Base-by-base conservation (phyloP, 257 asterid species). In the Striga asiatica region DNA sequence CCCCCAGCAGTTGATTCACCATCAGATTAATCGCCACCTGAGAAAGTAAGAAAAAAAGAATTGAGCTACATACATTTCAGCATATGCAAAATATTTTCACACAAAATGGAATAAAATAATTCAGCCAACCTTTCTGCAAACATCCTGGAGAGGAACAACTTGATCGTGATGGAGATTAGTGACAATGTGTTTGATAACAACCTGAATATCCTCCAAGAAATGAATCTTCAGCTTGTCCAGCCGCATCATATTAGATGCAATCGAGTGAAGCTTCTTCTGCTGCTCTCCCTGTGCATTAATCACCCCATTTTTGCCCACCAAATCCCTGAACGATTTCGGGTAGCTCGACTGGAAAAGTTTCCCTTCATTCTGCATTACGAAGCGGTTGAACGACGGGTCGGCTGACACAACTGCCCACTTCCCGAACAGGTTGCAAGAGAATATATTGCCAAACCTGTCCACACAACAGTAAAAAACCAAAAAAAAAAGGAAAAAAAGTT, bases 1-100 rank as follows among this genome's bases (percentile, higher is more conserved):
- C 76, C 55, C 97, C 97, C 23, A 85, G 82, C 23, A 89, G 86
- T 71, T 89, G 97, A 75, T 85, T 89, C 25, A 76, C 97, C 97
- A 85, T 89, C 85, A 89, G 69, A 54, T 82, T 79, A 50, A 89
- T 89, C 20, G 97, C 97, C 21, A 81, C 74, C 95, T 86, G 70
- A 5, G n/a, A n/a, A n/a, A n/a, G n/a, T n/a, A 20, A 6, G 12
- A 31, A n/a, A 59, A 2, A 10, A 13, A 27, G 13, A 43, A 7
- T 48, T 24, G 12, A 2, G 2, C 2, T 43, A 32, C 11, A 6
- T 3, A 32, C 11, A 6, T 6, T 32, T 32, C 11, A 32, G 5
- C 11, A 5, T n/a, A n/a, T n/a, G n/a, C n/a, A 5, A 6, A 32
- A 2, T 32, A 6, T 1, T 5, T 8, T 32, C 12, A 11, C n/a